Base-by-base conservation (phyloP, 768 basidiomycete genomes). In the Phlebiopsis gigantea region DNA sequence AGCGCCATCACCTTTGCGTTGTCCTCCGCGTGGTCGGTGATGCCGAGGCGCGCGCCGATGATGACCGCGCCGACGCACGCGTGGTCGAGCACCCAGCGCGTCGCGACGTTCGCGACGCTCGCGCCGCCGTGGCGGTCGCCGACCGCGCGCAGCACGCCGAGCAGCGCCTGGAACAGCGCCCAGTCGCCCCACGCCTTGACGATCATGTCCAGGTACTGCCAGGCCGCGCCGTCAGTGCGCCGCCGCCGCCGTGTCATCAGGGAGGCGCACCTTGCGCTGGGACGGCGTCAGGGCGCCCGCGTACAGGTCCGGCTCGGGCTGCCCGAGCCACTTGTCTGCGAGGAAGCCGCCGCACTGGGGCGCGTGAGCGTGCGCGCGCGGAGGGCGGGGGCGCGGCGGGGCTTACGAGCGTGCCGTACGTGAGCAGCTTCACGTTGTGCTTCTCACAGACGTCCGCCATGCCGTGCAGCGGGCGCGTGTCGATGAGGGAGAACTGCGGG, bases 31-130 rank as follows among this genome's bases (percentile, higher is more conserved):
- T 92, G 87, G 49, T 90, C 87, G 0, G 87, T 83, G 15, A 92
- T 73, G 4, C 90, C 90, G 21, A 93, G 71, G 4, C 90, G 81
- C 1, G 82, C 60, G 85, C 90, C 90, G 63, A 93, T 80, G 61
- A 92, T 79, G 30, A 90, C 88, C 34, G 89, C 88, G 9, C 87
- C 90, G 17, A 92, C 89, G 61, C 79, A 87, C 6, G 69, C 65
- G 52, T 91, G 87, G 72, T 93, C 88, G 21, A 93, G 75, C 0
- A 91, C 86, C 90, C 90, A 92, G 15, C 90, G 83, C 1, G 83
- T 86, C 29, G 90, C 88, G 39, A 93, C 73, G 65, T 91, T 91
- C 53, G 90, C 81, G 34, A 93, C 83, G 69, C 83, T 87, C 46
- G 76, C 71, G 10, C 80, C 79, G 21, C 76, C 78, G 68, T 90